A percentile compares a stretch with the other conserved stretches of the same genome.
Evolutionary conservation across 2,329 filamentous ascomycete genomes (phyloP).

Genomic region (Claviceps capensis): DNA sequence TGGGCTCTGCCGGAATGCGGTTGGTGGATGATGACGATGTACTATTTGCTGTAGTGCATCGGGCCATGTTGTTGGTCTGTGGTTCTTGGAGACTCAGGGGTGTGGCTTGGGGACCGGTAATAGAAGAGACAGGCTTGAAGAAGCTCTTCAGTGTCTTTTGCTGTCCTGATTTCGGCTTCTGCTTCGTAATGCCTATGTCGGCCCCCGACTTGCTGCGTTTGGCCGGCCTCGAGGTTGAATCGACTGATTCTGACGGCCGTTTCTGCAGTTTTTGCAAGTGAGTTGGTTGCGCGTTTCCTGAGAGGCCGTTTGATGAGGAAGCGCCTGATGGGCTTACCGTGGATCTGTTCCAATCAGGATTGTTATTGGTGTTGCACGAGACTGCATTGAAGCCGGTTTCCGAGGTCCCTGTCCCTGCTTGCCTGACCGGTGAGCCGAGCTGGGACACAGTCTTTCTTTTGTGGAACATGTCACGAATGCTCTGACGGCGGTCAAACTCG

Average conservation of each 20-base stretch:
- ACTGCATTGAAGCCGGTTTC: not conserved
- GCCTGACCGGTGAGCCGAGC: not conserved
- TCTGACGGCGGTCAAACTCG: conserved; percentile 74
- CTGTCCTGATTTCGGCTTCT: conserved; percentile 20
- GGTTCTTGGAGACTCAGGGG: not conserved
- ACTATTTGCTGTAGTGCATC: not conserved
- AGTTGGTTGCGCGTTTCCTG: not conserved
- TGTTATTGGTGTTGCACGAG: not conserved
- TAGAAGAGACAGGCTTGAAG: conserved; percentile 43
- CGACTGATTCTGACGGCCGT: not conserved
- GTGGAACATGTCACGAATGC: conserved; percentile 83
- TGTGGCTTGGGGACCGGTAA: not conserved
- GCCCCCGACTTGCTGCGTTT: conserved; percentile 16
- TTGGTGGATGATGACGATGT: not conserved
- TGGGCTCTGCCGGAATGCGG: not conserved
- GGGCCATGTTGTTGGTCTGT: not conserved
- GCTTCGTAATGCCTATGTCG: conserved; percentile 16
- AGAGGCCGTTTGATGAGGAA: not conserved
- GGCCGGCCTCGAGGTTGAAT: not conserved
- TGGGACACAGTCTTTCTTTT: conserved; percentile 14
- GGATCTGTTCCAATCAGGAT: not conserved
- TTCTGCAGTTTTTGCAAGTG: conserved; percentile 3
- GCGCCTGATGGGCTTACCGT: not conserved
- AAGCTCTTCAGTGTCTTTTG: conserved; percentile 61
- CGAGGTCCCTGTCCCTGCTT: not conserved